Conservation (phyloP, 148 eudicot genomes). For the Talinum fruticosum region DNA sequence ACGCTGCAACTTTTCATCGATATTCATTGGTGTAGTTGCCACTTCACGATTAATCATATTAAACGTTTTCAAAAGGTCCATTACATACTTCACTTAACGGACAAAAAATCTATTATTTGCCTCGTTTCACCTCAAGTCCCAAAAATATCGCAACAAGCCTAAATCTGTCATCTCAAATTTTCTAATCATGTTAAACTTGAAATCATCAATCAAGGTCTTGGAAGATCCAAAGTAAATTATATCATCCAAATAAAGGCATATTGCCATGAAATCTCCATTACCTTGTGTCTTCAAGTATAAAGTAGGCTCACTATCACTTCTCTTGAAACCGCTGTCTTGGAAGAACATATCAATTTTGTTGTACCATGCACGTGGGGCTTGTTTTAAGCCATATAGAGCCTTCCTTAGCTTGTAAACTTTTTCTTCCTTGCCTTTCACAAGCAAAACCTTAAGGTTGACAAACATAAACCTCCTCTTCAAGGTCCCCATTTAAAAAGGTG, state of each 20-base stretch:
- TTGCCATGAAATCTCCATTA: too few relatives aligned
- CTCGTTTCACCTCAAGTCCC: background rate
- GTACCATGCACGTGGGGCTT: conserved; percentile 12
- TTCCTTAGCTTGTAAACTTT: conserved; percentile 13
- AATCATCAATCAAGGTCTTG: too few relatives aligned
- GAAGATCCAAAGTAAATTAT: too few relatives aligned
- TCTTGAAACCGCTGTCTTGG: background rate
- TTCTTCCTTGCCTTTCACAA: background rate
- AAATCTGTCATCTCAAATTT: too few relatives aligned
- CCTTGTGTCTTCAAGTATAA: background rate
- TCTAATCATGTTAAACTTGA: too few relatives aligned
- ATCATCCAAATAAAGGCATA: too few relatives aligned
- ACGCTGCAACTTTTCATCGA: background rate
- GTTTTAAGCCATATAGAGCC: background rate
- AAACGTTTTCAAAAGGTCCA: background rate
- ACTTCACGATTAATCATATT: background rate
- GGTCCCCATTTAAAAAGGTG: background rate
- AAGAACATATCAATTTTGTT: conserved; percentile 4
- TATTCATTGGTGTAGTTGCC: background rate
- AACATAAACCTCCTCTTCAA: conserved; percentile 3
- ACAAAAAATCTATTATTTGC: background rate
- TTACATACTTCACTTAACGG: background rate
- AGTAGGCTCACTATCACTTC: conserved; percentile 11
- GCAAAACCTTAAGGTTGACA: background rate
- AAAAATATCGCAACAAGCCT: conserved; percentile 6